Evolutionary conservation across 108 stramenopile genomes (phyloP).

Genomic region (Cyclostephanos tholiformis): DNA sequence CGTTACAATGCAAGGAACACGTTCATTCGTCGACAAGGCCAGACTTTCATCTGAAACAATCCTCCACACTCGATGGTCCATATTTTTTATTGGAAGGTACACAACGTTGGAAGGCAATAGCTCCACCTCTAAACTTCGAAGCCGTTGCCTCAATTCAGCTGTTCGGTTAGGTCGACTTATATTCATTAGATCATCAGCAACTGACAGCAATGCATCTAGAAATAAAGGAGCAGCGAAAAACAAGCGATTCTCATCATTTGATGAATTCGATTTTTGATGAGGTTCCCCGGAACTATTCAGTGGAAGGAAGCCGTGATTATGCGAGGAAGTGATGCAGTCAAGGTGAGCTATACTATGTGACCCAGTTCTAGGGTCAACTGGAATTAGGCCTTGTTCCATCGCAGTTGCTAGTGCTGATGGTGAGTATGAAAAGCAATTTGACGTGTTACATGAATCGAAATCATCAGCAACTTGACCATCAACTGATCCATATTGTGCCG

Average conservation of each 20-base stretch:
- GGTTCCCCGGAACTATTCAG: conserved; percentile 44
- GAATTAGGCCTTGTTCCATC: conserved; percentile 62
- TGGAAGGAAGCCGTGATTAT: conserved; percentile 67
- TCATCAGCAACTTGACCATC: conserved; percentile 22
- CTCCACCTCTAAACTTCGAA: conserved; percentile 68
- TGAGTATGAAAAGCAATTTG: conserved; percentile 27
- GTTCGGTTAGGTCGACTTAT: conserved; percentile 60
- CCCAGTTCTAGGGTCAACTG: conserved; percentile 67
- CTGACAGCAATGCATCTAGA: conserved; percentile 73
- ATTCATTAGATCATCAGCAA: conserved; percentile 76
- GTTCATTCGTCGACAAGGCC: conserved; percentile 89
- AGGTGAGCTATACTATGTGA: conserved; percentile 63
- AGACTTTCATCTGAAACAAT: conserved; percentile 83
- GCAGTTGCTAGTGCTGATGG: conserved; percentile 56
- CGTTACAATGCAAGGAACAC: conserved; percentile 92
- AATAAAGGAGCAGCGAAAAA: conserved; percentile 79
- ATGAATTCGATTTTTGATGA: conserved; percentile 30
- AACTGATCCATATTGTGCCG: conserved; percentile 57
- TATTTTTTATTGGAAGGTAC: conserved; percentile 80
- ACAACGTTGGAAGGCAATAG: conserved; percentile 80
- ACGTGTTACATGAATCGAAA: conserved; percentile 6
- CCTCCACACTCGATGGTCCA: conserved; percentile 85
- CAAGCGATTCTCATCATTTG: conserved; percentile 43
- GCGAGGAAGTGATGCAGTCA: conserved; percentile 57
- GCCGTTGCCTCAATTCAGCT: conserved; percentile 53